phyloP scores from a whole-genome alignment of 2,329 filamentous ascomycete genomes.

The Diplodia intermedia region DNA sequence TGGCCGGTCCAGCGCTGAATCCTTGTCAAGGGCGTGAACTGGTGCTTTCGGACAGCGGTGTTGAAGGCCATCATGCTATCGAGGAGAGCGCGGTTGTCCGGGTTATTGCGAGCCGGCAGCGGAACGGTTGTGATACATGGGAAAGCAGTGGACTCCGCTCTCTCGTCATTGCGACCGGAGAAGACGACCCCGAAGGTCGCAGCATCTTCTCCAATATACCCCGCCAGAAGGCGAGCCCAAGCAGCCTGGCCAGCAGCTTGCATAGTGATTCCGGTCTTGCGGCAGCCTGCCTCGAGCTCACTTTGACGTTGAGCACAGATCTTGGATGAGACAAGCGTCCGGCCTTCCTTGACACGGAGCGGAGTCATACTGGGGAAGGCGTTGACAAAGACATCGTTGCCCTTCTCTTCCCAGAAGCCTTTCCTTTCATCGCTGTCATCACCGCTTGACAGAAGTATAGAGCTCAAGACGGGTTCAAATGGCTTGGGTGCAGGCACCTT shows the following conservation, averaged over 20 bases:
- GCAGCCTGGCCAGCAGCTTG: conserved; percentile 78
- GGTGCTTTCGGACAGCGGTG: conserved; percentile 68
- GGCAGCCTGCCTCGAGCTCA: conserved; percentile 64
- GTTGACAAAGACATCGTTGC: conserved; percentile 63
- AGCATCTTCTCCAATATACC: conserved; percentile 75
- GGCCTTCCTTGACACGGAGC: conserved; percentile 51
- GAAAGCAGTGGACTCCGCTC: conserved; percentile 68
- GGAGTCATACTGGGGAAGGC: conserved; percentile 81
- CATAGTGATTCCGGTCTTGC: conserved; percentile 68
- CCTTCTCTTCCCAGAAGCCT: conserved; percentile 69
- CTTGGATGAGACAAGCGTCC: conserved; percentile 47
- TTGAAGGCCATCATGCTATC: conserved; percentile 70
- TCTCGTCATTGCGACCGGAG: conserved; percentile 71
- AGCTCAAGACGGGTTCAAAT: conserved; percentile 53
- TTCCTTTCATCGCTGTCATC: conserved; percentile 44
- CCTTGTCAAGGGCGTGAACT: conserved; percentile 72
- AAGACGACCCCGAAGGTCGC: conserved; percentile 83
- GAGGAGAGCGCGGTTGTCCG: conserved; percentile 65
- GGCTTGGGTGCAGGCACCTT: conserved; percentile 36
- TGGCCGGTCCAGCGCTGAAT: conserved; percentile 76
- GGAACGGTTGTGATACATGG: conserved; percentile 86
- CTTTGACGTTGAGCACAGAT: conserved; percentile 51
- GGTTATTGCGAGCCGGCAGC: conserved; percentile 64
- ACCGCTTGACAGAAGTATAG: conserved; percentile 52
- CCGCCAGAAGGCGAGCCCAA: conserved; percentile 77